A percentile compares a stretch with the other conserved stretches of the same genome.
These are phyloP conservation scores for Phyllosticta paracitricarpa DNA, from an alignment of 2,329 filamentous ascomycete species.

Conservation along the genomic window DNA sequence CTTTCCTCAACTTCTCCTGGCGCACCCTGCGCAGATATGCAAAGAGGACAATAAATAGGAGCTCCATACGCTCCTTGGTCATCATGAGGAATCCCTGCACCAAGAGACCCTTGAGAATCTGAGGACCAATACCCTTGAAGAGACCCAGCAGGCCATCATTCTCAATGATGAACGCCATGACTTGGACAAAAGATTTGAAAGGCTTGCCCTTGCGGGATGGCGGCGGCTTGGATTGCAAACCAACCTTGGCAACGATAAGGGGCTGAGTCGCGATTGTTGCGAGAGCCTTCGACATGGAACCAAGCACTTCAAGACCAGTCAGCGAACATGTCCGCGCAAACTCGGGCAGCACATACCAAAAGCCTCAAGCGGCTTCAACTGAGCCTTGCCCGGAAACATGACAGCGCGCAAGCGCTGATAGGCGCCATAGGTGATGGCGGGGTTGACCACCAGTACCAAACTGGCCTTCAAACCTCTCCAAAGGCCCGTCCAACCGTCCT, in stretches of 20 bases:
- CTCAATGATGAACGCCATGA: slow-evolving; percentile 87
- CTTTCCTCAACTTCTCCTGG: slow-evolving; percentile 58
- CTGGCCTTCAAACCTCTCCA: slow-evolving; percentile 96
- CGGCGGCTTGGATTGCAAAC: slow-evolving; percentile 86
- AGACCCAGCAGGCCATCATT: slow-evolving; percentile 75
- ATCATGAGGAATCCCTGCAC: slow-evolving; percentile 98
- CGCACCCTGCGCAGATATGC: slow-evolving; percentile 66
- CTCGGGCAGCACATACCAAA: slow-evolving; percentile 57
- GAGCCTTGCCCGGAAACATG: slow-evolving; percentile 67
- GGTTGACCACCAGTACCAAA: slow-evolving; percentile 89
- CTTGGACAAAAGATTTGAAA: slow-evolving; percentile 87
- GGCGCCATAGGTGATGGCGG: slow-evolving; percentile 93
- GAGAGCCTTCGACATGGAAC: slow-evolving; percentile 83
- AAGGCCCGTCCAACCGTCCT: slow-evolving; percentile 79
- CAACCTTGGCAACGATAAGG: slow-evolving; percentile 94
- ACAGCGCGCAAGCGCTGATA: slow-evolving; percentile 78
- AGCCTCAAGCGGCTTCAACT: slow-evolving; percentile 72
- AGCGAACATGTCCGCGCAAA: not conserved
- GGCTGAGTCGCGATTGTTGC: slow-evolving; percentile 91
- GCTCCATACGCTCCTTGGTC: slow-evolving; percentile 92
- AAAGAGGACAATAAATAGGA: slow-evolving; percentile 78
- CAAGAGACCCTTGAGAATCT: slow-evolving; percentile 83
- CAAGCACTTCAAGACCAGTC: slow-evolving; percentile 53
- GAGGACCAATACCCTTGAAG: slow-evolving; percentile 94
- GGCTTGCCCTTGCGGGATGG: slow-evolving; percentile 75